Evolutionary conservation across 2,329 filamentous ascomycete species (phyloP).

Genomic region (Ophiocordyceps unilateralis): DNA sequence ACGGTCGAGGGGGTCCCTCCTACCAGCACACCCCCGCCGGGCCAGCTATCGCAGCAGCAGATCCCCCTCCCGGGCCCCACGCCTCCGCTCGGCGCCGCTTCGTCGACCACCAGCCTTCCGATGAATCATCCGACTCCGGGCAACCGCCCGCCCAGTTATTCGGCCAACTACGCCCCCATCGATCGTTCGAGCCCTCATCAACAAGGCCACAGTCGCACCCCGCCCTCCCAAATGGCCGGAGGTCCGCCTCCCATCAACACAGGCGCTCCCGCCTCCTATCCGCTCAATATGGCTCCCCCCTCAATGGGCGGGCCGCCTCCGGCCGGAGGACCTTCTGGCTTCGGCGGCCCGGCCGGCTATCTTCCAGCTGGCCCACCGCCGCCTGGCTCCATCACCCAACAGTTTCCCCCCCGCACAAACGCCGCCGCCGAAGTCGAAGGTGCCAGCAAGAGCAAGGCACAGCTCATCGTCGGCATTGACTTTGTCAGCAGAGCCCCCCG

Average conservation of each 20-base stretch:
- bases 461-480: slow-evolving; percentile 96
- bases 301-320: slow-evolving; percentile 15
- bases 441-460: slow-evolving; percentile 78
- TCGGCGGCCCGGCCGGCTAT: slow-evolving; percentile 27
- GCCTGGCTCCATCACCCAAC: slow-evolving; percentile 21
- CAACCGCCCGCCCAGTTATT: slow-evolving; percentile 48
- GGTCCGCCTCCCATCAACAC: slow-evolving; percentile 53
- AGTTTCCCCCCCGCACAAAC: slow-evolving; percentile 24
- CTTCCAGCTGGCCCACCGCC: slow-evolving; percentile 24
- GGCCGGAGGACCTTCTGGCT: slow-evolving; percentile 28
- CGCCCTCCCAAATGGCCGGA: slow-evolving; percentile 42
- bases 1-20: slow-evolving; percentile 20
- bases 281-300: slow-evolving; percentile 30
- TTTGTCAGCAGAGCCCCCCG: slow-evolving; percentile 50
- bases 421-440: slow-evolving; percentile 65
- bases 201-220: slow-evolving; percentile 30
- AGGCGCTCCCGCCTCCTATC: slow-evolving; percentile 42
- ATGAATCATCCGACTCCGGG: slow-evolving; percentile 47
- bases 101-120: slow-evolving; percentile 30
- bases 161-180: slow-evolving; percentile 32
- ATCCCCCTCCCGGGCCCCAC: slow-evolving; percentile 16
- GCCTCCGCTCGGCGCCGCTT: slow-evolving; percentile 19
- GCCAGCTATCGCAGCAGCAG: slow-evolving; percentile 34
- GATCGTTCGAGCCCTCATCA: slow-evolving; percentile 37
- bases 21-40: slow-evolving; percentile 19